phyloP scores from a whole-genome alignment of 192 early-diverging fungal genomes.

The Funneliformis mosseae region DNA sequence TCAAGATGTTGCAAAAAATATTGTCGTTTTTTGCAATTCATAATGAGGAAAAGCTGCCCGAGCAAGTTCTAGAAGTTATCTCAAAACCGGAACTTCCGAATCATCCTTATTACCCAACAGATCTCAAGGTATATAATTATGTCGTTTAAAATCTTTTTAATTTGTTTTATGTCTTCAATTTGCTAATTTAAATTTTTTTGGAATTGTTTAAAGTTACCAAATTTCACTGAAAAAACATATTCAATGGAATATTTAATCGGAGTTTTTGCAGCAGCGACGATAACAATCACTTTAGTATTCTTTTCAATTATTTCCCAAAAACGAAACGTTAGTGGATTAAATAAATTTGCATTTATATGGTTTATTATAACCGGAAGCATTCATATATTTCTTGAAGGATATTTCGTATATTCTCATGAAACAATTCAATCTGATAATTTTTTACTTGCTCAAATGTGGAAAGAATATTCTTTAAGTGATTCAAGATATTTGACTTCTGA shows the following conservation, averaged over 20 bases:
- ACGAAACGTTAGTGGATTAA: not conserved
- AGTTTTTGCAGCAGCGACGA: not conserved
- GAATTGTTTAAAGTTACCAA: not conserved
- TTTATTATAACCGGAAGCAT: constrained; percentile 80
- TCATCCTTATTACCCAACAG: constrained; percentile 21
- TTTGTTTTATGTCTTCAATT: not conserved
- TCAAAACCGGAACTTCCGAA: not conserved
- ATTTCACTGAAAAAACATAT: not conserved
- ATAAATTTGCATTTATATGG: constrained; percentile 72
- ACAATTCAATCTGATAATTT: constrained; percentile 67
- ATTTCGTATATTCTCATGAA: constrained; percentile 73
- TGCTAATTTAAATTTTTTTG: not conserved
- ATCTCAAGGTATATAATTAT: constrained; percentile 5
- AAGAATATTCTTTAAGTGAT: constrained; percentile 88
- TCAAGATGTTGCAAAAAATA: not conserved
- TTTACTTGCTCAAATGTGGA: constrained; percentile 80
- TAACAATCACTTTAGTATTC: not conserved
- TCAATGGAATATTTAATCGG: not conserved
- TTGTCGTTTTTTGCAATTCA: no score
- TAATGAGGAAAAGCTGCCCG: not conserved
- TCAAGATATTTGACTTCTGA: constrained; percentile 87
- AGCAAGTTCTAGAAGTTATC: not conserved
- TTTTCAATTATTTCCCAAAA: not conserved
- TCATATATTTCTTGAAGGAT: constrained; percentile 85
- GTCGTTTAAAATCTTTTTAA: no score